Evolutionary conservation across 805 yeast genomes (phyloP), one percentile per base, ranked within the genome.

Genomic region (Sporopachydermia lactativora): DNA sequence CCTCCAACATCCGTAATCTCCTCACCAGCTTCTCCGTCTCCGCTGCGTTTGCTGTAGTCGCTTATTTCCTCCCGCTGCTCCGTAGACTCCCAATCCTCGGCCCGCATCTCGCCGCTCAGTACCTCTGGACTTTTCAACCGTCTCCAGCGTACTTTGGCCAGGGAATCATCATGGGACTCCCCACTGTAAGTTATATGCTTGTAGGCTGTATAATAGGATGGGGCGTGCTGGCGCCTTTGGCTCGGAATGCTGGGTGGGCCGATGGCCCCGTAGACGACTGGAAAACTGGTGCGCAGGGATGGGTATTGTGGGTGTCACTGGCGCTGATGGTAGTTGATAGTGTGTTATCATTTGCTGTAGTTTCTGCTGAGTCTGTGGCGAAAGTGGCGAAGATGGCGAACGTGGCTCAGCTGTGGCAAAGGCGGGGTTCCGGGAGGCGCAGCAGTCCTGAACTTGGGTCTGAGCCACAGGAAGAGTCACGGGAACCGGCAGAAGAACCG

Each of bases 141-240:
- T 85, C 96, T 0, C 98, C 98, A 0, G 97, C 97, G 0, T 89
- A 89, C 55, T 71, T 92, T 28, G 98, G 98, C 2, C 98, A 89
- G 59, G 98, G 98, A 3, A 85, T 92, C 35, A 89, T 89, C 43
- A 89, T 89, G 98, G 98, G 98, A 0, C 62, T 86, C 4, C 83
- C 88, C 1, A 86, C 97, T 0, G 94, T 86, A 0, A 68, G 84
- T 5, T 81, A 86, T 46, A 89, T 89, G 98, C 60, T 89, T 35
- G 70, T 85, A 49, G 98, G 98, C 2, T 77, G 94, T 16, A 46
- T 89, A 1, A 52, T 88, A 3, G 98, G 98, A 0, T 89, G 98
- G 98, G 95, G 73, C 0, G 60, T 89, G 1, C 61, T 89, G n/a
- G 89, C 92, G 0, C 96, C 96, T 3, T 43, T 83, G 43, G 76